Evolutionary conservation across 768 basidiomycete species (phyloP).

Genomic region (Boletus subcaerulescens): DNA sequence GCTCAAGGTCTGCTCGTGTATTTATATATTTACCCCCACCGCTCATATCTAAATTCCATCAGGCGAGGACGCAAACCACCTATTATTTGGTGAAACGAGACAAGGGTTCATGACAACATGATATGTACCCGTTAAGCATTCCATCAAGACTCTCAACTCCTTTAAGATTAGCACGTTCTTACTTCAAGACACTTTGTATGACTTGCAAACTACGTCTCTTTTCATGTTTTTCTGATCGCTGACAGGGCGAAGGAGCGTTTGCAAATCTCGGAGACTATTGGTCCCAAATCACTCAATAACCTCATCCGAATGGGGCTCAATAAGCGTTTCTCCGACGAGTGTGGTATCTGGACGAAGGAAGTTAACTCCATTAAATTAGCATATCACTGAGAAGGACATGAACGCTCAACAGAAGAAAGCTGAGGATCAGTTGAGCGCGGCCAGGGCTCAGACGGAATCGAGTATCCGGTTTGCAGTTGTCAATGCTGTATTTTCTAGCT

Average conservation of each 20-base stretch:
- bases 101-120: conserved; percentile 38
- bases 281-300: conserved; percentile 24
- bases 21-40: neutral
- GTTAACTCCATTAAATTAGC: conserved; percentile 6
- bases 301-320: conserved; percentile 31
- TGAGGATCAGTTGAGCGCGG: conserved; percentile 6
- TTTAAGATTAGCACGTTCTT: conserved; percentile 9
- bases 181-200: conserved; percentile 27
- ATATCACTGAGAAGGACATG: neutral
- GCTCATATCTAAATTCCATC: neutral
- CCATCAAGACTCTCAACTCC: conserved; percentile 1
- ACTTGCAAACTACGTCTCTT: neutral
- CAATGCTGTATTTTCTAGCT: conserved; percentile 26
- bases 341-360: conserved; percentile 22
- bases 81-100: conserved; percentile 40
- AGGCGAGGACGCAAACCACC: conserved; percentile 79
- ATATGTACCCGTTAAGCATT: conserved; percentile 24
- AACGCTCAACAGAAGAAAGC: conserved; percentile 11
- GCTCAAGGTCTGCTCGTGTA: conserved; percentile 58
- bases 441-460: conserved; percentile 14
- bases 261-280: conserved; percentile 22
- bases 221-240: neutral
- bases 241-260: conserved; percentile 27
- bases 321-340: conserved; percentile 26
- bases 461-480: conserved; percentile 23